A percentile compares a stretch with the other conserved stretches of the same genome.
Conservation (phyloP, 192 early-diverging fungal species). For the Rhizoclosmatium sp. region DNA sequence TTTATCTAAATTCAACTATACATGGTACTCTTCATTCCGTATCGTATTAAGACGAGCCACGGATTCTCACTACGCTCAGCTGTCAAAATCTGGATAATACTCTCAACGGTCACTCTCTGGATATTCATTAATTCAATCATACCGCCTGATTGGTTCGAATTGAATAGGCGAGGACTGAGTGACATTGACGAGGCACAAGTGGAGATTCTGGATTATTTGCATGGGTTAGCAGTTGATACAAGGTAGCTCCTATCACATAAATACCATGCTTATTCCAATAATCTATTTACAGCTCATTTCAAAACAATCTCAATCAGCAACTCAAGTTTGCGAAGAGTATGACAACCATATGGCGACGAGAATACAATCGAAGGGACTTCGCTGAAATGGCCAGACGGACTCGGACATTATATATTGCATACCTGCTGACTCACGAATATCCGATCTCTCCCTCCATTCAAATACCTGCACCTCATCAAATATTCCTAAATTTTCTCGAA, state of each 20-base stretch:
- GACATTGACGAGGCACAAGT: not conserved
- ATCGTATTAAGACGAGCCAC: no score
- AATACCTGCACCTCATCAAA: not conserved
- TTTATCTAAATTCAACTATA: no score
- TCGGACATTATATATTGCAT: slow-evolving; percentile 21
- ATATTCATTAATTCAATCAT: no score
- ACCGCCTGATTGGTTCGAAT: no score
- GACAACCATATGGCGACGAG: no score
- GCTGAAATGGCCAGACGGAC: not conserved
- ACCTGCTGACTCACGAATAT: not conserved
- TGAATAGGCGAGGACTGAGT: no score
- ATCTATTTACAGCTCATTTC: not conserved
- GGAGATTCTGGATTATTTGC: not conserved
- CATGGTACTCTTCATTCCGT: no score
- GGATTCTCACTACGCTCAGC: no score
- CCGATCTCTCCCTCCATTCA: not conserved
- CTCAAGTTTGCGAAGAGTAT: not conserved
- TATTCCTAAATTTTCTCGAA: not conserved
- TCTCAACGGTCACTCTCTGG: no score
- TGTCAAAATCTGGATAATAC: no score
- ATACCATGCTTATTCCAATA: not conserved
- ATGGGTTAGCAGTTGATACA: not conserved
- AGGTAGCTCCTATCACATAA: not conserved
- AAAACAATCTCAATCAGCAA: not conserved
- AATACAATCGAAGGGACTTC: slow-evolving; percentile 7